Evolutionary conservation across 1,284 basidiomycete genomes (phyloP).

Genomic region (Termitomyces sp.): DNA sequence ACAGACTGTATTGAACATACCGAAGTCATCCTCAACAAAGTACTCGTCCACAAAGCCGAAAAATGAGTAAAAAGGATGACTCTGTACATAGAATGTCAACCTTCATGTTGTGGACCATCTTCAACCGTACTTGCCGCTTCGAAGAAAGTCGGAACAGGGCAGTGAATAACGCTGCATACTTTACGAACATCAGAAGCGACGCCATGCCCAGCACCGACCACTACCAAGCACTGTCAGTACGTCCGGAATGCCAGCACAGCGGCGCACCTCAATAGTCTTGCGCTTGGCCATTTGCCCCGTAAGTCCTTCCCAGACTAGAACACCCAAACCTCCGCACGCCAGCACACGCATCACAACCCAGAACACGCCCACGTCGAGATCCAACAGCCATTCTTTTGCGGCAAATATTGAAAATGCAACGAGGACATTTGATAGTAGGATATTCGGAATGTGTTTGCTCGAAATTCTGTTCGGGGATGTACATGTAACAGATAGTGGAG

Average conservation of each 20-base stretch:
- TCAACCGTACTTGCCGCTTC: slow-evolving; percentile 42
- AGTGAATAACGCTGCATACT: slow-evolving; percentile 55
- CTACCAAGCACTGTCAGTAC: slow-evolving; percentile 29
- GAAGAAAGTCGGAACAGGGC: slow-evolving; percentile 63
- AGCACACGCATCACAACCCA: slow-evolving; percentile 70
- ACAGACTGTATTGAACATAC: slow-evolving; percentile 29
- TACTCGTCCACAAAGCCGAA: slow-evolving; percentile 56
- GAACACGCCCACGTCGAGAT: slow-evolving; percentile 62
- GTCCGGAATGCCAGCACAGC: neutral
- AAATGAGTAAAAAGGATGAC: slow-evolving; percentile 65
- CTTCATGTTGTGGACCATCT: neutral
- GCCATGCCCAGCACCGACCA: slow-evolving; percentile 65
- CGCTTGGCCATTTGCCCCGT: slow-evolving; percentile 48
- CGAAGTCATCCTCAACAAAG: slow-evolving; percentile 42
- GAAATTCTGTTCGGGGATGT: slow-evolving; percentile 33
- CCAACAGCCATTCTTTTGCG: slow-evolving; percentile 59
- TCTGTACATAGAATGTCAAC: slow-evolving; percentile 28
- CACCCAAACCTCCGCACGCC: slow-evolving; percentile 57
- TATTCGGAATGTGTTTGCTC: slow-evolving; percentile 45
- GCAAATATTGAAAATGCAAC: slow-evolving; percentile 59
- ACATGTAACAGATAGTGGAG: neutral
- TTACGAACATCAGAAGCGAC: slow-evolving; percentile 62
- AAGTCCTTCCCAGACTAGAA: slow-evolving; percentile 50
- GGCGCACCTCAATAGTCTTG: slow-evolving; percentile 53
- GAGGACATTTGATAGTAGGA: slow-evolving; percentile 54